Base-by-base conservation (phyloP, 179 eudicot genomes). In the Beta corolliflora region DNA sequence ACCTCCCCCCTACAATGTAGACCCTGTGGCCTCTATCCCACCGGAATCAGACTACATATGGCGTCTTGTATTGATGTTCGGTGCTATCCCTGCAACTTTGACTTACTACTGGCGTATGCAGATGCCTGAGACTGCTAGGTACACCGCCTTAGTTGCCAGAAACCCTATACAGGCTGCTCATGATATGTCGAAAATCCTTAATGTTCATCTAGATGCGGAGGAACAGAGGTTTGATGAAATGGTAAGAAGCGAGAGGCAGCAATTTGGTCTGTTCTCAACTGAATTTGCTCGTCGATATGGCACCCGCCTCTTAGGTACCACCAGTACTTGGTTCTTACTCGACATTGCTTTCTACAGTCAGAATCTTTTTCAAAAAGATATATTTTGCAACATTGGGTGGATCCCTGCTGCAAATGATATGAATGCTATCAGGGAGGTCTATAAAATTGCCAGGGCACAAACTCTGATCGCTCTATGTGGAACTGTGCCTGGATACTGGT, bases 81-180 rank as follows among this genome's bases (percentile, higher is more conserved):
- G 92, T 6, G 89, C 90, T 2, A 1, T 88, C 14, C 92, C 92
- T 0, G 92, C 92, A 0, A 78, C 71, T 5, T 15, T 86, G 23
- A 89, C 92, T 1, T 89, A 84, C 67, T 89, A 89, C 31, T 89
- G 84, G 85, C 90, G 92, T 36, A 89, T 88, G 92, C 82, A 89
- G 52, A 89, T 89, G 92, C 92, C 92, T 0, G 92, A 89, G 61
- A 89, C 92, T 2, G 92, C 92, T 12, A 76, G 90, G 13, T 89
- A 89, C 82, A 89, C 91, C 0, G 91, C 91, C 5, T 69, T 89
- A 0, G 90, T 89, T 0, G 92, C 92, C 0, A 84, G 83, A 55
- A 86, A 89, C 7, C 88, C 90, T 3, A 88, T 78, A 58, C 89
- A 88, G 7, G 92, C 92, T 0, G 92, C 92, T 1, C 18, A 61